A percentile compares a stretch with the other conserved stretches of the same genome.
These are phyloP conservation scores for Drechslerella dactyloides DNA, from an alignment of 2,329 filamentous ascomycete genomes.

Conservation along the genomic window DNA sequence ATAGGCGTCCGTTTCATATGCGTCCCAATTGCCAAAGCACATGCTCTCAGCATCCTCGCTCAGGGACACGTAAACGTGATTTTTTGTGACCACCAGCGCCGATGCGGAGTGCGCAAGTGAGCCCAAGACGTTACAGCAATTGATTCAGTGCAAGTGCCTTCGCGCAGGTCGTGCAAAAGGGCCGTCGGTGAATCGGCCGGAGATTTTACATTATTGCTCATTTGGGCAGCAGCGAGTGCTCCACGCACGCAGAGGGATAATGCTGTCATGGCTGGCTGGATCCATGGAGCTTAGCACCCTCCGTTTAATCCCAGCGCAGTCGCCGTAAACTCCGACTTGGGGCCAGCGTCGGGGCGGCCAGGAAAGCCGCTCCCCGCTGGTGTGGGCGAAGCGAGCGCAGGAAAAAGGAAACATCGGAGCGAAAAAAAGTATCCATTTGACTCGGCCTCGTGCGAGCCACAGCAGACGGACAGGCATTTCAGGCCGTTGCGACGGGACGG, in stretches of 20 bases:
- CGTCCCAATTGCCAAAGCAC: conserved; percentile 2
- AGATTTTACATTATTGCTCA: conserved; percentile 44
- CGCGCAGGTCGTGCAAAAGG: neutral
- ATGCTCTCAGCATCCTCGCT: conserved; percentile 4
- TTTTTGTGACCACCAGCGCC: too few species aligned
- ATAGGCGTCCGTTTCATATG: neutral
- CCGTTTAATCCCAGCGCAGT: conserved; percentile 46
- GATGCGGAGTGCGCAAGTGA: too few species aligned
- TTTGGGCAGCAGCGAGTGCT: conserved; percentile 22
- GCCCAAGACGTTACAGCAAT: too few species aligned
- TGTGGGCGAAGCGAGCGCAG: conserved; percentile 9
- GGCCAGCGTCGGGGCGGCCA: conserved; percentile 38
- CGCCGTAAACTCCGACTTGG: conserved; percentile 48
- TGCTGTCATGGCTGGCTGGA: conserved; percentile 38
- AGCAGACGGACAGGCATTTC: conserved; percentile 7
- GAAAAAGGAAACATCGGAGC: conserved; percentile 31
- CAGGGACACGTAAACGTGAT: conserved; percentile 17
- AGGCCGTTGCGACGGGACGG: neutral
- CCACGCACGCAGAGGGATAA: conserved; percentile 19
- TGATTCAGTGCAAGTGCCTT: too few species aligned
- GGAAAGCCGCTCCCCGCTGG: conserved; percentile 45
- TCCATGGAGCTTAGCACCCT: conserved; percentile 40
- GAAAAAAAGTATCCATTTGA: conserved; percentile 29
- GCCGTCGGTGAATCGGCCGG: conserved; percentile 40
- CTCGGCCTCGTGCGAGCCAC: conserved; percentile 44